Evolutionary conservation across 2,329 filamentous ascomycete genomes (phyloP).

Genomic region (Macroventuria anomochaeta): DNA sequence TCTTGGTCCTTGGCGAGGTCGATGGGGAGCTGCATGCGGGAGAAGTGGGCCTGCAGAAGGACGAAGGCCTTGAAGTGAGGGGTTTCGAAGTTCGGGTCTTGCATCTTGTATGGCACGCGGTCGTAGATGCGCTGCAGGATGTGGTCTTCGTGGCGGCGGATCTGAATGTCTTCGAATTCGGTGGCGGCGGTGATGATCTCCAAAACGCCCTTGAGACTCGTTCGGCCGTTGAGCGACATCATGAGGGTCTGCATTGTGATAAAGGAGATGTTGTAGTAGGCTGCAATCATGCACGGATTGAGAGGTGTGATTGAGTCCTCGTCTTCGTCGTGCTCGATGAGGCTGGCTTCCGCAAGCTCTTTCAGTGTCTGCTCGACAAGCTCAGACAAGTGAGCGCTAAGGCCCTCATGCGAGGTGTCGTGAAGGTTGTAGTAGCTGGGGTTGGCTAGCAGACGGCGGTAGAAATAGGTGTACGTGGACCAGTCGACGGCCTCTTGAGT

Average conservation of each 20-base stretch:
- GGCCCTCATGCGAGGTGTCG: constrained; percentile 85
- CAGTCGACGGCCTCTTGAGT: constrained; percentile 98
- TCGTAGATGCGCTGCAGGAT: constrained; percentile 93
- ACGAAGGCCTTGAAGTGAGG: constrained; percentile 98
- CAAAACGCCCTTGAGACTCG: constrained; percentile 94
- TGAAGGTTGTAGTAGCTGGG: constrained; percentile 94
- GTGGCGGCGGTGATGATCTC: constrained; percentile 97
- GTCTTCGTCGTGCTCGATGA: constrained; percentile 91
- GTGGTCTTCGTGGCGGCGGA: constrained; percentile 87
- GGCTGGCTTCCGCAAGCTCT: constrained; percentile 89
- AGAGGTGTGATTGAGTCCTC: constrained; percentile 85
- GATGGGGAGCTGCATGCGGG: constrained; percentile 92
- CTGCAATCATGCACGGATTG: constrained; percentile 96
- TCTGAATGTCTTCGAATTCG: constrained; percentile 94
- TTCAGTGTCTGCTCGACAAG: constrained; percentile 91
- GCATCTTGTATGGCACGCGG: constrained; percentile 93
- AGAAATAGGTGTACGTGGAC: constrained; percentile 99
- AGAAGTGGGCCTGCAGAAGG: constrained; percentile 96
- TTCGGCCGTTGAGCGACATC: constrained; percentile 83
- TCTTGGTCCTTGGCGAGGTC: constrained; percentile 97
- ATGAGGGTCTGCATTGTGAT: constrained; percentile 99
- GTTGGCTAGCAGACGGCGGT: constrained; percentile 90
- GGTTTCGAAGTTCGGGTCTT: constrained; percentile 83
- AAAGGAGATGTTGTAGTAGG: constrained; percentile 99
- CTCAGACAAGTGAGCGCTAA: constrained; percentile 94